A percentile compares a stretch with the other conserved stretches of the same genome.
Evolutionary conservation across 805 yeast genomes (phyloP).

Genomic region (Jamesozyma gamospora): DNA sequence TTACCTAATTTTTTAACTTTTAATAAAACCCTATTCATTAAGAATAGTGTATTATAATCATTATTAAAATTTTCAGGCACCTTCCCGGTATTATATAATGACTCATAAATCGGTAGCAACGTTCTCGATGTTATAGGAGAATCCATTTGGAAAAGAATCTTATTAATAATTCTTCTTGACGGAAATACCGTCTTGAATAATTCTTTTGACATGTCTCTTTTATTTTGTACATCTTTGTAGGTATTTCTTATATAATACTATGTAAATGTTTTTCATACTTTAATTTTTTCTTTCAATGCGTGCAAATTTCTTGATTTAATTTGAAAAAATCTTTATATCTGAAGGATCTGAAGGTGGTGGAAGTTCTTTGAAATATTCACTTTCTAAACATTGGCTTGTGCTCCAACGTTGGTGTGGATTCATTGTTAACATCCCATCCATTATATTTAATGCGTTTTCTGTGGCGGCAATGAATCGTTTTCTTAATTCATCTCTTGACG

Average conservation of each 20-base stretch:
- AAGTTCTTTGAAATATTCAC: slow-evolving; percentile 57
- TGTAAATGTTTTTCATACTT: not conserved
- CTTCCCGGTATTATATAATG: slow-evolving; percentile 34
- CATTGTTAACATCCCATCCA: slow-evolving; percentile 61
- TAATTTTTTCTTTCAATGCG: not conserved
- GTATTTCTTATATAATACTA: not conserved
- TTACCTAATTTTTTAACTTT: slow-evolving; percentile 1
- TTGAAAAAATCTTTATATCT: slow-evolving; percentile 6
- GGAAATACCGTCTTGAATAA: slow-evolving; percentile 45
- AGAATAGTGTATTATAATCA: slow-evolving; percentile 28
- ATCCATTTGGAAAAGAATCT: slow-evolving; percentile 58
- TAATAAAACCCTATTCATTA: slow-evolving; percentile 56
- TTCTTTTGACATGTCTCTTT: slow-evolving; percentile 19
- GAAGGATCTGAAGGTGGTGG: slow-evolving; percentile 68
- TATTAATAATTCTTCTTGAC: slow-evolving; percentile 43
- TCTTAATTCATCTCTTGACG: slow-evolving; percentile 68
- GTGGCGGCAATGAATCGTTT: slow-evolving; percentile 86
- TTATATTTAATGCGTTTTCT: slow-evolving; percentile 66
- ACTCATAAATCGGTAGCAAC: slow-evolving; percentile 43
- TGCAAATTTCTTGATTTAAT: not conserved
- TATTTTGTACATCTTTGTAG: not conserved
- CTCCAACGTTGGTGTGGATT: slow-evolving; percentile 70
- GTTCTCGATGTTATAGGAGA: slow-evolving; percentile 44
- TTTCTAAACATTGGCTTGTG: slow-evolving; percentile 51
- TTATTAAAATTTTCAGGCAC: not conserved